Conservation (phyloP, 371 early-diverging fungal species). For the Cokeromyces recurvatus region DNA sequence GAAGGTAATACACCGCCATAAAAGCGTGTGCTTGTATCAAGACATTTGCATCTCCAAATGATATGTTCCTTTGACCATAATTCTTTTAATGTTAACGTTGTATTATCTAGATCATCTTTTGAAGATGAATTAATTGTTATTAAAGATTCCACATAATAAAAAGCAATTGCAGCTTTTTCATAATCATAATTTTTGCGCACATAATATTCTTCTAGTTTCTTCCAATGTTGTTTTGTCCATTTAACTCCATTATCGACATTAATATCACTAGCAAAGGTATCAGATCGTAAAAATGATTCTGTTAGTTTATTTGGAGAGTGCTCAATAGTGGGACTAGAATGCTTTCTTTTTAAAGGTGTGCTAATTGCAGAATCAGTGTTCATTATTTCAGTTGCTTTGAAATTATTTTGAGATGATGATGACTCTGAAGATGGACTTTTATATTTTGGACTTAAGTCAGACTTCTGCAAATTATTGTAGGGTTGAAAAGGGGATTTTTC, state of each 20-base stretch:
- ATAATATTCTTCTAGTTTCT: conserved; percentile 16
- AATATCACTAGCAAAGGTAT: conserved; percentile 6
- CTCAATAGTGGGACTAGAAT: too few species aligned
- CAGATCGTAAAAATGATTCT: not conserved
- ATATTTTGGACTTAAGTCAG: too few species aligned
- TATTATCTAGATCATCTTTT: not conserved
- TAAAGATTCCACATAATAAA: conserved; percentile 10
- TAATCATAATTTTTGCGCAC: conserved; percentile 9
- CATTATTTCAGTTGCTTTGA: too few species aligned
- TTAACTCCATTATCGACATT: not conserved
- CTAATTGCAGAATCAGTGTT: too few species aligned
- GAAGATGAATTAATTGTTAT: too few species aligned
- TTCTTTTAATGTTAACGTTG: conserved; percentile 8
- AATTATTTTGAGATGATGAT: too few species aligned
- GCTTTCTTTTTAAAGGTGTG: too few species aligned
- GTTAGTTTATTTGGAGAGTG: too few species aligned
- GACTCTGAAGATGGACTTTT: too few species aligned
- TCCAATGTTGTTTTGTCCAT: conserved; percentile 20
- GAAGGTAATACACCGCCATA: conserved; percentile 11
- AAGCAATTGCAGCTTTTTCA: conserved; percentile 8
- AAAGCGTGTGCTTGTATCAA: conserved; percentile 14
- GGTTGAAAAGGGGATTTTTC: too few species aligned
- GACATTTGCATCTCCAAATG: conserved; percentile 13
- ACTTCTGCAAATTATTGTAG: too few species aligned
- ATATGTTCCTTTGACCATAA: conserved; percentile 13